Evolutionary conservation across 2,329 filamentous ascomycete genomes (phyloP).

Genomic region (Ceratocystis colombiana): DNA sequence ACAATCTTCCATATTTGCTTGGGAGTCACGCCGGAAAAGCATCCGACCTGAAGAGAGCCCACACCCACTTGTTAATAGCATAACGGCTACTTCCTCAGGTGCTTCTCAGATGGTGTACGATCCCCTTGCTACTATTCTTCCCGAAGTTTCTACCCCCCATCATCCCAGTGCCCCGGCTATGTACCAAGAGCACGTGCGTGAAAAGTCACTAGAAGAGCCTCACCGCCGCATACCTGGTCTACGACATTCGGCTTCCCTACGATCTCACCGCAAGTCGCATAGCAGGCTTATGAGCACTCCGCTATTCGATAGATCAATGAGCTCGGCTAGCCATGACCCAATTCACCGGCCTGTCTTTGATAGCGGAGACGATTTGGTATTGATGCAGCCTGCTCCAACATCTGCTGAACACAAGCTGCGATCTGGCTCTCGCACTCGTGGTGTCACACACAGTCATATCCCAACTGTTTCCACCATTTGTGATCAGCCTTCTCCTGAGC

Average conservation of each 20-base stretch:
- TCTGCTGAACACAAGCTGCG: conserved; percentile 9
- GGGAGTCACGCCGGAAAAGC: conserved; percentile 39
- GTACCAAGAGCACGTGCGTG: conserved; percentile 24
- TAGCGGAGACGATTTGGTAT: conserved; percentile 21
- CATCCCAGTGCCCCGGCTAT: conserved; percentile 20
- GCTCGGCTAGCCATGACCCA: conserved; percentile 5
- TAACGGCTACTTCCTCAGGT: conserved; percentile 10
- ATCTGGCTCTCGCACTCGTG: conserved; percentile 22
- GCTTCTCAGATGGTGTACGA: conserved; percentile 32
- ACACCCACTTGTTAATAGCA: conserved; percentile 28
- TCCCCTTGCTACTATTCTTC: conserved; percentile 36
- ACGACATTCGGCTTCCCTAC: conserved; percentile 22
- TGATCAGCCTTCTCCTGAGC: not conserved
- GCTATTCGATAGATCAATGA: conserved; percentile 1
- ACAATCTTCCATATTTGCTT: conserved; percentile 36
- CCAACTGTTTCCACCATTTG: conserved; percentile 8
- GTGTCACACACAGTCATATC: conserved; percentile 22
- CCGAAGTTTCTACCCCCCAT: conserved; percentile 25
- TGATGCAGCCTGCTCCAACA: conserved; percentile 1
- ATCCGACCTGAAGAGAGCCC: conserved; percentile 39
- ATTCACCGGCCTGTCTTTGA: conserved; percentile 25
- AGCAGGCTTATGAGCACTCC: conserved; percentile 18
- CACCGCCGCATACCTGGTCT: conserved; percentile 10
- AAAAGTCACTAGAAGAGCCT: conserved; percentile 25
- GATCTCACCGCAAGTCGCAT: conserved; percentile 25